These are phyloP conservation scores for Naganishia albida DNA, from an alignment of 1,284 basidiomycete genomes.

Conservation along the genomic window DNA sequence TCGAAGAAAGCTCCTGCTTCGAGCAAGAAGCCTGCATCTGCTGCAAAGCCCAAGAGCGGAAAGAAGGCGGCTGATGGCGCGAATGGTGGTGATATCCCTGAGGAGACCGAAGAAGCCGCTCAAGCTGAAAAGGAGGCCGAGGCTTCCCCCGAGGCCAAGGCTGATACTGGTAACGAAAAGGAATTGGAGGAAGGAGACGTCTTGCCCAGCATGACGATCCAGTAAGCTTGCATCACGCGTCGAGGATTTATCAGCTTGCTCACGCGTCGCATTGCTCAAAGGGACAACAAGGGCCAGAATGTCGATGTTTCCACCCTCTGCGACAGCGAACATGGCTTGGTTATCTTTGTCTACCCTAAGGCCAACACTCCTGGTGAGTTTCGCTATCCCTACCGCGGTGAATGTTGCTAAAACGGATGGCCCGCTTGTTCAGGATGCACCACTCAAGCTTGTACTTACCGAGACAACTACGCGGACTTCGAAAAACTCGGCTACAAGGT, in stretches of 20 bases:
- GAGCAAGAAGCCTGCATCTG: conserved; percentile 31
- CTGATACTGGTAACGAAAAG: conserved; percentile 40
- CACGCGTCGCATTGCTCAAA: conserved; percentile 5
- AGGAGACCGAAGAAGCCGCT: conserved; percentile 31
- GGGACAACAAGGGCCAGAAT: conserved; percentile 57
- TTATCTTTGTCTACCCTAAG: conserved; percentile 70
- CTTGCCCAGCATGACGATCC: conserved; percentile 73
- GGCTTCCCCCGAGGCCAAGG: conserved; percentile 40
- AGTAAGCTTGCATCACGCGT: conserved; percentile 46
- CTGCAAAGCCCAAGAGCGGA: conserved; percentile 31
- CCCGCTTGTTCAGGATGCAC: conserved; percentile 74
- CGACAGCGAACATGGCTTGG: conserved; percentile 66
- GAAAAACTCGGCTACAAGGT: conserved; percentile 68
- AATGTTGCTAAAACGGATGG: conserved; percentile 2
- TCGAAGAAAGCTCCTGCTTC: conserved; percentile 29
- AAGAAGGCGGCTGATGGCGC: conserved; percentile 26
- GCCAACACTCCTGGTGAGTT: conserved; percentile 72
- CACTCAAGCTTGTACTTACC: conserved; percentile 82
- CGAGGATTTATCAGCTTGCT: conserved; percentile 10
- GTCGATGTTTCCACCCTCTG: conserved; percentile 50
- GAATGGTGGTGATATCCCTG: conserved; percentile 26
- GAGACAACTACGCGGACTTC: conserved; percentile 78
- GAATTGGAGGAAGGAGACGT: conserved; percentile 69
- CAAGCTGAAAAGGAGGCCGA: conserved; percentile 47
- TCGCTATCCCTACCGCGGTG: conserved; percentile 54